phyloP scores from a whole-genome alignment of 2,329 filamentous ascomycete species.

The Microsporum audouinii region DNA sequence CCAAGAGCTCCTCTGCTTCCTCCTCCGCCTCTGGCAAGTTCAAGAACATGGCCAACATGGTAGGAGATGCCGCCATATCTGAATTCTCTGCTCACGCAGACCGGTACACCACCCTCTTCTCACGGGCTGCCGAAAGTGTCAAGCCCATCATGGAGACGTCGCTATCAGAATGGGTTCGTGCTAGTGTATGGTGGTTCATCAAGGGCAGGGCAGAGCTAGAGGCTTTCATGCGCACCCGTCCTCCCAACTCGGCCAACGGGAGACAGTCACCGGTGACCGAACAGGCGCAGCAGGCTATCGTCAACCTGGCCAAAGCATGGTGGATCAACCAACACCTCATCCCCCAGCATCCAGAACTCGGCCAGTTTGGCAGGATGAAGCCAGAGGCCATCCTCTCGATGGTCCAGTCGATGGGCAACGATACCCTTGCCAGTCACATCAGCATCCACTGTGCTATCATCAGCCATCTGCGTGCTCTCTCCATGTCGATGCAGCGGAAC shows the following conservation, averaged over 20 bases:
- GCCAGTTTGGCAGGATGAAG: constrained; percentile 29
- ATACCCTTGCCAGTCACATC: constrained; percentile 35
- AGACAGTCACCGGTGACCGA: constrained; percentile 30
- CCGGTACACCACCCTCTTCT: constrained; percentile 65
- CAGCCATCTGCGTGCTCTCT: constrained; percentile 59
- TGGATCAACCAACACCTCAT: constrained; percentile 54
- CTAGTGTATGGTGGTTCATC: constrained; percentile 80
- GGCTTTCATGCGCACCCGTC: constrained; percentile 53
- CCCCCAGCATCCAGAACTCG: constrained; percentile 30
- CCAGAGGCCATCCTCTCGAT: constrained; percentile 32
- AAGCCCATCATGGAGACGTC: constrained; percentile 54
- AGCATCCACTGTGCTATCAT: constrained; percentile 45
- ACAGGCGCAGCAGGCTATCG: constrained; percentile 60
- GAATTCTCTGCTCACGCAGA: constrained; percentile 60
- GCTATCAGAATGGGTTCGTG: constrained; percentile 57
- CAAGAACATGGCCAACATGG: constrained; percentile 30
- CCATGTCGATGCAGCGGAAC: constrained; percentile 75
- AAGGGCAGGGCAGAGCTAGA: constrained; percentile 69
- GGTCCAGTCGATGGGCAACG: constrained; percentile 36
- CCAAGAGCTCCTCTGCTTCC: constrained; percentile 2
- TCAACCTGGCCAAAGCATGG: constrained; percentile 73
- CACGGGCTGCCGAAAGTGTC: constrained; percentile 62
- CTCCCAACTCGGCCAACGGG: constrained; percentile 43
- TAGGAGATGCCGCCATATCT: constrained; percentile 54
- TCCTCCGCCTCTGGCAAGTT: constrained; percentile 20